These are phyloP conservation scores for Fusarium torulosum DNA, from an alignment of 2,329 filamentous ascomycete genomes.

Conservation along the genomic window DNA sequence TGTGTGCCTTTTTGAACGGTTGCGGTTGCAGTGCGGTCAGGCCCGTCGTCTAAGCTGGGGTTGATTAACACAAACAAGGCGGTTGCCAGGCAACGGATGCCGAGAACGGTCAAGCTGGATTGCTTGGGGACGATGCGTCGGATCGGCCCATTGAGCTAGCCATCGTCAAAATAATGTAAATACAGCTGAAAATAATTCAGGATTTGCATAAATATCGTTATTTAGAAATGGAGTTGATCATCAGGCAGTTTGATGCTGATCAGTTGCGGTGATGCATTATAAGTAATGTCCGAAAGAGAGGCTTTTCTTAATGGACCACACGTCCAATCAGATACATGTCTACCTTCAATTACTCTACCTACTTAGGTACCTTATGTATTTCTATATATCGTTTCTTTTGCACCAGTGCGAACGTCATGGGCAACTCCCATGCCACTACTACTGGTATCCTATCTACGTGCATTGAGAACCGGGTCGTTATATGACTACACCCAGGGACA, in stretches of 20 bases:
- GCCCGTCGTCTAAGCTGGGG: constrained; percentile 26
- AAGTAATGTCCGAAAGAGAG: neutral
- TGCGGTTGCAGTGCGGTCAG: constrained; percentile 26
- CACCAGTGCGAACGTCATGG: neutral
- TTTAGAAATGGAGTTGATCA: neutral
- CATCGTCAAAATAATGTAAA: neutral
- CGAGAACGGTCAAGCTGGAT: constrained; percentile 3
- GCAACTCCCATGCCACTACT: neutral
- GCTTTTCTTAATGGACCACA: neutral
- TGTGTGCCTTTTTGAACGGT: constrained; percentile 28
- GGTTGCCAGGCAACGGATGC: constrained; percentile 30
- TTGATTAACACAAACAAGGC: constrained; percentile 27
- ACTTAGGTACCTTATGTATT: neutral
- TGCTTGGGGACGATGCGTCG: constrained; percentile 11
- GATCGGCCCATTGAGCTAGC: constrained; percentile 6
- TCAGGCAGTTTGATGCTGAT: neutral
- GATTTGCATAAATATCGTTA: neutral
- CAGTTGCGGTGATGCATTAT: neutral
- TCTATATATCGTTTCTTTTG: neutral
- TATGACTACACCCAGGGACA: neutral
- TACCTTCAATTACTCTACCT: neutral
- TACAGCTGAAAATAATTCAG: neutral
- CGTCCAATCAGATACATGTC: neutral
- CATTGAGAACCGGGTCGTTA: too few relatives aligned
- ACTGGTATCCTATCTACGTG: neutral